Evolutionary conservation across 306 rosid genomes (phyloP), one percentile per base, ranked within the genome.

Genomic region (Hippophae tibetana): DNA sequence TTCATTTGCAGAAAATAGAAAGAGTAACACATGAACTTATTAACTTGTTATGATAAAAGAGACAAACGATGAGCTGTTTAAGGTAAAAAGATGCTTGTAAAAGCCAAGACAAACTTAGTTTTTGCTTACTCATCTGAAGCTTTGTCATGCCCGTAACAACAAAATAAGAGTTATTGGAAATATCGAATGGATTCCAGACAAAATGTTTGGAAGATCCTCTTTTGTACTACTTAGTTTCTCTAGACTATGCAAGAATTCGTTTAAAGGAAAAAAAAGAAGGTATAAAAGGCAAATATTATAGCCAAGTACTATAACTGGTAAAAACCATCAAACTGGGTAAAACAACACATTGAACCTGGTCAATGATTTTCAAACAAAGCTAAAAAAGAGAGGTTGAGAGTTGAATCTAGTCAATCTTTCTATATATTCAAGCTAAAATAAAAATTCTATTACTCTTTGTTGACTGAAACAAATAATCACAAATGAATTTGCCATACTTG

Each of bases 141-240:
- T 56, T 13, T 47, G 58, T 31, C 38, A 31, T 31, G 38, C 38
- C 38, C 38, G 38, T 61, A 44, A 54, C 67, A 76, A 73, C 57
- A 69, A 86, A 76, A 86, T 85, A 78, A 81, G 73, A 66, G 8
- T 63, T 76, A 78, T 89, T 72, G 95, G 76, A 80, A 79, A 53
- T 59, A 84, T 86, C 92, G 65, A 13, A 72, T 13, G 43, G 47
- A 40, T 42, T 43, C 31, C 18, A 64, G 55, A 55, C 5, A 59
- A 63, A 45, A 59, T 9, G 12, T 43, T 63, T 57, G 74, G 52
- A 38, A 55, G 43, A 4, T 31, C 40, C 13, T 62, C 27, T 54
- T n/a, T 55, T 72, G 69, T 61, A 68, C 47, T 47, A 60, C 59
- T 50, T 52, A 10, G 25, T 13, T 7, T n/a, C 57, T 43, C 50